These are phyloP conservation scores for Cerrena zonata DNA, from an alignment of 1,284 basidiomycete genomes.

Conservation along the genomic window DNA sequence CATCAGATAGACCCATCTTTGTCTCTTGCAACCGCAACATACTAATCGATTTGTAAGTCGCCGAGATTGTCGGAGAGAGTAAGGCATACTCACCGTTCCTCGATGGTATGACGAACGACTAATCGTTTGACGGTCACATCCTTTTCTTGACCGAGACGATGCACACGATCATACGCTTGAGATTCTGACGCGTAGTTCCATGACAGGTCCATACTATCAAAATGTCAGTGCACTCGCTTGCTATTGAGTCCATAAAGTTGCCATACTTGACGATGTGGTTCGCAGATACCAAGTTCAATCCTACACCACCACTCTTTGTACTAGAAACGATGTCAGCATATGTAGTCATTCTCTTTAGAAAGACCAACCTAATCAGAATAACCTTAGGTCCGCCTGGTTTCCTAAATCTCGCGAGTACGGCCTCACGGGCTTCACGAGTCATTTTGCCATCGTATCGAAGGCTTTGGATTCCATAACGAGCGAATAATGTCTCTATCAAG, in stretches of 20 bases:
- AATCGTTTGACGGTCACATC: slow-evolving; percentile 64
- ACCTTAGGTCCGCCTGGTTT: slow-evolving; percentile 49
- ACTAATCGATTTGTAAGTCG: slow-evolving; percentile 26
- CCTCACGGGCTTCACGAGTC: slow-evolving; percentile 47
- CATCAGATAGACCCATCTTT: slow-evolving; percentile 58
- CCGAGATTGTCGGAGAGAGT: neutral
- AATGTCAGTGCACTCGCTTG: too few relatives aligned
- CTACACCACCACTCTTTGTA: slow-evolving; percentile 64
- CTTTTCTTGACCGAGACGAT: slow-evolving; percentile 69
- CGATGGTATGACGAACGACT: slow-evolving; percentile 60
- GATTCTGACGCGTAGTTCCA: slow-evolving; percentile 66
- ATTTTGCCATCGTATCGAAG: slow-evolving; percentile 64
- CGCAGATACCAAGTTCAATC: slow-evolving; percentile 58
- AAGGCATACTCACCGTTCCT: slow-evolving; percentile 49
- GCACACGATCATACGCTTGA: slow-evolving; percentile 61
- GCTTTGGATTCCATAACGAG: slow-evolving; percentile 50
- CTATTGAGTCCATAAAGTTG: too few relatives aligned
- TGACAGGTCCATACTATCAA: slow-evolving; percentile 56
- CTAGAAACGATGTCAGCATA: slow-evolving; percentile 26
- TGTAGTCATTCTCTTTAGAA: neutral
- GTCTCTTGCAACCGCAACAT: slow-evolving; percentile 63
- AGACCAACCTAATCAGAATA: slow-evolving; percentile 52
- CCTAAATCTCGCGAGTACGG: slow-evolving; percentile 46
- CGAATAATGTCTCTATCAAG: slow-evolving; percentile 52
- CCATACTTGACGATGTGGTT: slow-evolving; percentile 61